These are phyloP conservation scores for Podospora australis DNA, from an alignment of 495 filamentous ascomycete genomes.

Conservation along the genomic window DNA sequence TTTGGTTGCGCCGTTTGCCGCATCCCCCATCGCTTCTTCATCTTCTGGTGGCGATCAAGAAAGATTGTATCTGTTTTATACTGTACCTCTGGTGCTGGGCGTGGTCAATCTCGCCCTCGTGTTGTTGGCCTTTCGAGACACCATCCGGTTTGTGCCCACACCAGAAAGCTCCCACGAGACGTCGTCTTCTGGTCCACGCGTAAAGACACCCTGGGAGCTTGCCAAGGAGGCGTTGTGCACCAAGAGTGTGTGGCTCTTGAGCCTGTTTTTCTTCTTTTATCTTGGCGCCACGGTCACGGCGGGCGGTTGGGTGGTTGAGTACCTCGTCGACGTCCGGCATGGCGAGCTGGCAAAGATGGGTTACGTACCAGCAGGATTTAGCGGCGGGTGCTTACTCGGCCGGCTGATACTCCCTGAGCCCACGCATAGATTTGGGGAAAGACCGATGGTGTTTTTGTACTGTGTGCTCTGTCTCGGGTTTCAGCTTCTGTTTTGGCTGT, in stretches of 20 bases:
- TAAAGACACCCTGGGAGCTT: slow-evolving; percentile 4
- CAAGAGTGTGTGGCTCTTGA: slow-evolving; percentile 40
- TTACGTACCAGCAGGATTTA: slow-evolving; percentile 66
- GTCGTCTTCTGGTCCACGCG: too few relatives aligned
- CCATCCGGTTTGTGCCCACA: slow-evolving; percentile 14
- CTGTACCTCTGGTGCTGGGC: slow-evolving; percentile 36
- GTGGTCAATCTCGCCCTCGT: slow-evolving; percentile 34
- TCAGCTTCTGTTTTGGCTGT: slow-evolving; percentile 55
- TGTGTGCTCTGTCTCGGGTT: slow-evolving; percentile 44
- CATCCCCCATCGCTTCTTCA: slow-evolving; percentile 39
- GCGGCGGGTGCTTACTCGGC: slow-evolving; percentile 53
- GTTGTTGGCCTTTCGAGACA: slow-evolving; percentile 29
- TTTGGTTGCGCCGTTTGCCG: slow-evolving; percentile 45
- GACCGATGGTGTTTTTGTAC: slow-evolving; percentile 47
- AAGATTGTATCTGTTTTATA: slow-evolving; percentile 40
- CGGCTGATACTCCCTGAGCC: slow-evolving; percentile 47
- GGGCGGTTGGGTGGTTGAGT: slow-evolving; percentile 53
- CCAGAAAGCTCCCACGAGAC: slow-evolving; percentile 6
- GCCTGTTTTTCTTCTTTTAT: slow-evolving; percentile 46
- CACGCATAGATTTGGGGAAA: slow-evolving; percentile 47
- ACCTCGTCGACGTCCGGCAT: slow-evolving; percentile 58
- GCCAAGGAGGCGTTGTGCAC: slow-evolving; percentile 23
- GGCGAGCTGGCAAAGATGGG: slow-evolving; percentile 55
- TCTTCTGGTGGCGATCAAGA: slow-evolving; percentile 8
- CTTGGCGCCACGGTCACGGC: slow-evolving; percentile 40